Evolutionary conservation across 108 stramenopile species (phyloP).

Genomic region (Parietichytrium sp.): DNA sequence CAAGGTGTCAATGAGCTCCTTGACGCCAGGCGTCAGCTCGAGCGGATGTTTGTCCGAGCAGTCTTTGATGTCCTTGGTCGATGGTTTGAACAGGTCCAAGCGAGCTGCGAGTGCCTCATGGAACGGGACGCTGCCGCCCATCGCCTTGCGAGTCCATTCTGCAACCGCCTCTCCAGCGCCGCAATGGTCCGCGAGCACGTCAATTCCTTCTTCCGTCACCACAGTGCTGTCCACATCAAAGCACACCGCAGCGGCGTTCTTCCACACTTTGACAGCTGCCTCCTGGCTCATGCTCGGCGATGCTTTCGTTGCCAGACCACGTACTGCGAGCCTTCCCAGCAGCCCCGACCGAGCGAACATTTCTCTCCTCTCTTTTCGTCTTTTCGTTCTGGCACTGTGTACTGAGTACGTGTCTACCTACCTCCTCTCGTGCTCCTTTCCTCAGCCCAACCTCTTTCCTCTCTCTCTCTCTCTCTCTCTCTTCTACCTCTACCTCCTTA

Average conservation of each 20-base stretch:
- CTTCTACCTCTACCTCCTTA: too few species aligned
- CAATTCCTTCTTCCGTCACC: conserved; percentile 92
- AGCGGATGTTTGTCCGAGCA: conserved; percentile 77
- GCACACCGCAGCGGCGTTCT: conserved; percentile 86
- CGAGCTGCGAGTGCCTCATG: conserved; percentile 88
- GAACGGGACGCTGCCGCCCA: conserved; percentile 91
- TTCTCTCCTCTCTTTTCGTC: too few species aligned
- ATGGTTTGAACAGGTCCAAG: conserved; percentile 82
- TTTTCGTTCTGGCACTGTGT: too few species aligned
- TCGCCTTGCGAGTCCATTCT: conserved; percentile 67
- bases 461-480: too few species aligned
- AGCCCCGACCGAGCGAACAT: too few species aligned
- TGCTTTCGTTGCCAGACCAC: too few species aligned
- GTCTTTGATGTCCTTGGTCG: conserved; percentile 58
- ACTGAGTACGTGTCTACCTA: too few species aligned
- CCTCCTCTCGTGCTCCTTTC: too few species aligned
- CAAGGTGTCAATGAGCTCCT: conserved; percentile 69
- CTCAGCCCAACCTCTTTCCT: too few species aligned
- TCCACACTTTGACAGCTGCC: background rate
- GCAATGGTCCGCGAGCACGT: conserved; percentile 89
- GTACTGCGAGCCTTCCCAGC: too few species aligned
- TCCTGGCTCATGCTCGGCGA: conserved; percentile 37
- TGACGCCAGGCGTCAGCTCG: conserved; percentile 73
- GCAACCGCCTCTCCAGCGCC: conserved; percentile 62
- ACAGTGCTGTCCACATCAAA: conserved; percentile 98